A percentile compares a stretch with the other conserved stretches of the same genome.
Evolutionary conservation across 2,329 filamentous ascomycete genomes (phyloP).

Genomic region (Pseudogymnoascus sp.): DNA sequence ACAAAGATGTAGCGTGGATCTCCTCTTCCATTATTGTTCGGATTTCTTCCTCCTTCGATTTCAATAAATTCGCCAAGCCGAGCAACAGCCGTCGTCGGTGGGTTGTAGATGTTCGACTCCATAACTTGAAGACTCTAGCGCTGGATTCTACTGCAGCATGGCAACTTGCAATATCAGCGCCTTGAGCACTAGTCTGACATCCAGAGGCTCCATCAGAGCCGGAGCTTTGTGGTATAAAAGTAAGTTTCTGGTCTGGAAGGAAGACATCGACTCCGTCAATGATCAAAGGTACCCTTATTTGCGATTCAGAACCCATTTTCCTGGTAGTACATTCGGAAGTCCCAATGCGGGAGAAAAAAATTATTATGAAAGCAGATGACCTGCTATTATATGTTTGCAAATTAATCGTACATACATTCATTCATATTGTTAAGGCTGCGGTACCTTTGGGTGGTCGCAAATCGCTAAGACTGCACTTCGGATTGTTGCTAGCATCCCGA

Average conservation of each 20-base stretch:
- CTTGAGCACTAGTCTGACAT: neutral
- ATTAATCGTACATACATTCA: neutral
- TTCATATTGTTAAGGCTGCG: neutral
- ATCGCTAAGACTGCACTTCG: neutral
- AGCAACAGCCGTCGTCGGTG: conserved; percentile 9
- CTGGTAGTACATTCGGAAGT: neutral
- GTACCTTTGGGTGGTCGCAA: neutral
- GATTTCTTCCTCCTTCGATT: conserved; percentile 9
- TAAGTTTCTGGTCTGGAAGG: neutral
- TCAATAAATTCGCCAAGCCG: conserved; percentile 5
- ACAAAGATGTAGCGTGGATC: conserved; percentile 7
- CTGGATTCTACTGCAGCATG: conserved; percentile 12
- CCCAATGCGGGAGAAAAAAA: neutral
- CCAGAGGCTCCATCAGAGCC: neutral
- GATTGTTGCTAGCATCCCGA: neutral
- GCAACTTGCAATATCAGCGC: conserved; percentile 3
- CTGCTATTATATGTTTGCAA: neutral
- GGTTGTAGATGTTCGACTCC: neutral
- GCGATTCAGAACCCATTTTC: neutral
- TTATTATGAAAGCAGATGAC: neutral
- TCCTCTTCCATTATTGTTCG: conserved; percentile 11
- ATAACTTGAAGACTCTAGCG: conserved; percentile 9
- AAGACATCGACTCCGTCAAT: neutral
- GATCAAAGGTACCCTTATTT: neutral
- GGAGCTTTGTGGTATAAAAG: neutral